A percentile compares a stretch with the other conserved stretches of the same genome.
phyloP scores from a whole-genome alignment of 2,329 filamentous ascomycete species.

The Pyrenophora seminiperda region DNA sequence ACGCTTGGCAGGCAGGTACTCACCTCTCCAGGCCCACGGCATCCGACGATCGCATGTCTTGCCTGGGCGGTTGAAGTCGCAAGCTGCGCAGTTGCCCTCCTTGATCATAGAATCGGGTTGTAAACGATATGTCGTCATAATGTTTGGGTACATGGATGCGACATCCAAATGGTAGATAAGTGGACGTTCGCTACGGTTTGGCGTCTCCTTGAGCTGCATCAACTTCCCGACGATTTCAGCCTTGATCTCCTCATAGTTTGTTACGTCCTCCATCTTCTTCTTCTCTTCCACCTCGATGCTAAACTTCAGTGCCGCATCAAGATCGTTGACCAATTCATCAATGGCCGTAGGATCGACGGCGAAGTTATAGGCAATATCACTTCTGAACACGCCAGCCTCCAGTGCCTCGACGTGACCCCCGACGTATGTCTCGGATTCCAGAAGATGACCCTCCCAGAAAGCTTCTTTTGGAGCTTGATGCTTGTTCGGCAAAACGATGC shows the following conservation, averaged over 20 bases:
- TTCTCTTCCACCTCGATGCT: slow-evolving; percentile 64
- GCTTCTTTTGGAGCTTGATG: slow-evolving; percentile 87
- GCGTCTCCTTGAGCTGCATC: slow-evolving; percentile 74
- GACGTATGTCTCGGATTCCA: slow-evolving; percentile 97
- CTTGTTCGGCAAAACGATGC: slow-evolving; percentile 94
- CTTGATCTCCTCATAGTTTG: slow-evolving; percentile 68
- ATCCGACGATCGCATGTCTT: slow-evolving; percentile 95
- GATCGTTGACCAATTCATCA: slow-evolving; percentile 82
- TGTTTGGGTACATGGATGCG: slow-evolving; percentile 99
- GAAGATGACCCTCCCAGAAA: slow-evolving; percentile 94
- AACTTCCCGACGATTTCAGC: slow-evolving; percentile 77
- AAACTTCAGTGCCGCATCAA: slow-evolving; percentile 88
- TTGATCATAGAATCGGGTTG: slow-evolving; percentile 99
- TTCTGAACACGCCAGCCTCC: slow-evolving; percentile 93
- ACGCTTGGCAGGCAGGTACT: slow-evolving; percentile 92
- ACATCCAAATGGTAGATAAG: slow-evolving; percentile 98
- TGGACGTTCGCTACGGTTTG: slow-evolving; percentile 82
- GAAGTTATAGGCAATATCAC: slow-evolving; percentile 95
- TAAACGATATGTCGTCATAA: slow-evolving; percentile 98
- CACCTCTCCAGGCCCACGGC: slow-evolving; percentile 98
- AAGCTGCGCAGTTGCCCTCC: slow-evolving; percentile 93
- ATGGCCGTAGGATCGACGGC: slow-evolving; percentile 85
- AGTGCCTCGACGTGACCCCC: slow-evolving; percentile 99
- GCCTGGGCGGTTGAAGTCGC: slow-evolving; percentile 96
- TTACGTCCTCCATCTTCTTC: slow-evolving; percentile 57